phyloP scores from a whole-genome alignment of 192 early-diverging fungal genomes.

The Chytriomyces hyalinus region DNA sequence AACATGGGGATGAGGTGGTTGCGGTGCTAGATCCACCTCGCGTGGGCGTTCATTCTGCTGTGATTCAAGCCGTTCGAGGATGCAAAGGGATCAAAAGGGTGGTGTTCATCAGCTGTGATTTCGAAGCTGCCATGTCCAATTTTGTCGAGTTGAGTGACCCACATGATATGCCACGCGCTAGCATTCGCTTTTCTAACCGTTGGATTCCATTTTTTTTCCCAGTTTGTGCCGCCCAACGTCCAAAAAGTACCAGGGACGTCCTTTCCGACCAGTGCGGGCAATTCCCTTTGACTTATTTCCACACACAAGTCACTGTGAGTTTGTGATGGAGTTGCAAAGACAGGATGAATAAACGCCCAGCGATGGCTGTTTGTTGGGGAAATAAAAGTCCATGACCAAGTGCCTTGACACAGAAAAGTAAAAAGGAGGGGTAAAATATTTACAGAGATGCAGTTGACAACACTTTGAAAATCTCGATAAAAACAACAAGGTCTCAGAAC shows the following conservation, averaged over 20 bases:
- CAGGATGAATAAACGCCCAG: background rate
- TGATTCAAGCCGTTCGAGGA: constrained; percentile 67
- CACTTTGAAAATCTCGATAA: too few species aligned
- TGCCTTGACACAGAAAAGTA: too few species aligned
- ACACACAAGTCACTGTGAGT: constrained; percentile 70
- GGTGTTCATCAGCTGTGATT: constrained; percentile 75
- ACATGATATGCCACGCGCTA: background rate
- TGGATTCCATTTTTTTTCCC: constrained; percentile 13
- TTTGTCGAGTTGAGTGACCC: constrained; percentile 62
- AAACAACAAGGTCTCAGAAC: background rate
- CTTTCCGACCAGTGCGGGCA: constrained; percentile 66
- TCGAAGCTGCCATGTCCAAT: constrained; percentile 61
- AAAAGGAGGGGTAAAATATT: too few species aligned
- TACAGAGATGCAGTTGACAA: too few species aligned
- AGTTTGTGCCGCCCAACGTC: constrained; percentile 74
- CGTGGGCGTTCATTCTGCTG: constrained; percentile 62
- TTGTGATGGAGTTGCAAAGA: constrained; percentile 65
- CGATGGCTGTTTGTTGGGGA: too few species aligned
- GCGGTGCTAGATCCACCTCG: constrained; percentile 80
- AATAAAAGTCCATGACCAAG: too few species aligned
- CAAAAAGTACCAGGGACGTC: constrained; percentile 59
- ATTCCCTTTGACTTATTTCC: constrained; percentile 79
- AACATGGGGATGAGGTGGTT: constrained; percentile 59
- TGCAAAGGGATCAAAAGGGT: constrained; percentile 60
- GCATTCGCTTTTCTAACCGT: background rate